phyloP scores from a whole-genome alignment of 2,329 filamentous ascomycete genomes.

The Xylaria hypoxylon region DNA sequence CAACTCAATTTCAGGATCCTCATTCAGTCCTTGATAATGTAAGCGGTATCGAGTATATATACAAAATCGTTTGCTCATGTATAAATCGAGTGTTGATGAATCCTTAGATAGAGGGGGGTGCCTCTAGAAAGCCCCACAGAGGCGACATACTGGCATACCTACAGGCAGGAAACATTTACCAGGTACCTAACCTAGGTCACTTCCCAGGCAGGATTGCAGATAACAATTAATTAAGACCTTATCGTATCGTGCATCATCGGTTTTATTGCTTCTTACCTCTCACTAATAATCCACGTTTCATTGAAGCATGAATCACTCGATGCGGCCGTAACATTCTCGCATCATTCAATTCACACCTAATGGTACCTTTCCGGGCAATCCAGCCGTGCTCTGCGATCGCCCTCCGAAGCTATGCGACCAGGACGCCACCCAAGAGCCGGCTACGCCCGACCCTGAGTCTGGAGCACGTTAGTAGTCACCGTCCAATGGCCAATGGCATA shows the following conservation, averaged over 20 bases:
- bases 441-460: conserved; percentile 63
- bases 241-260: conserved; percentile 11
- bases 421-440: conserved; percentile 49
- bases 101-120: background rate
- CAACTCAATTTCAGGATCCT: background rate
- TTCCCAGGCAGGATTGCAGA: background rate
- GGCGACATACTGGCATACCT: background rate
- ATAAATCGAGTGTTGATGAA: background rate
- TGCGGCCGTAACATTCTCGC: conserved; percentile 25
- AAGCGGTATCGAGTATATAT: background rate
- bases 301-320: conserved; percentile 13
- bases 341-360: conserved; percentile 22
- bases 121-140: background rate
- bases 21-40: no score
- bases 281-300: background rate
- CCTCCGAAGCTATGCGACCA: conserved; percentile 55
- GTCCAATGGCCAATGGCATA: background rate
- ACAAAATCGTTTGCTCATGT: background rate
- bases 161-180: no score
- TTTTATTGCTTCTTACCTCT: background rate
- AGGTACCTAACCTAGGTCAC: no score
- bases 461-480: conserved; percentile 63
- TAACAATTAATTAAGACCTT: background rate
- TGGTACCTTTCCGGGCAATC: conserved; percentile 42
- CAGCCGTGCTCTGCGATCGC: conserved; percentile 39